Percentiles rank a stretch among this genome's conserved stretches.
phyloP scores from a whole-genome alignment of 176 grass and related monocot genomes.

The Rhynchospora breviuscula region DNA sequence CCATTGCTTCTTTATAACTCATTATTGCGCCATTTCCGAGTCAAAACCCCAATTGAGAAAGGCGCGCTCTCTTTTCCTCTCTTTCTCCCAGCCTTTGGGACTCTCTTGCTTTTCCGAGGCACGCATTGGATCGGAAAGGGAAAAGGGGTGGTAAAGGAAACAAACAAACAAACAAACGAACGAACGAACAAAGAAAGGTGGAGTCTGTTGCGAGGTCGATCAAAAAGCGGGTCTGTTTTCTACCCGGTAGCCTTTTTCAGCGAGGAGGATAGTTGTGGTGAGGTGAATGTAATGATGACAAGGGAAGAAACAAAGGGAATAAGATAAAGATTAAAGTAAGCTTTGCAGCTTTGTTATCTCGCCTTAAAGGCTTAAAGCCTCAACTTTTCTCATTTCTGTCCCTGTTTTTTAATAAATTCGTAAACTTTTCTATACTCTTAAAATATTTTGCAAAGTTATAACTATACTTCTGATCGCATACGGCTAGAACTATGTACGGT shows the following conservation, averaged over 20 bases:
- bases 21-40: slow-evolving; percentile 1
- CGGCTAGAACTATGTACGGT: neutral
- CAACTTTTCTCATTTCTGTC: neutral
- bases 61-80: neutral
- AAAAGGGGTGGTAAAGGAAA: neutral
- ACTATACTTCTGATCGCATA: neutral
- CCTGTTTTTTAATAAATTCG: neutral
- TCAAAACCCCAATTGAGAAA: slow-evolving; percentile 2
- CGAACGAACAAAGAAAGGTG: slow-evolving; percentile 7
- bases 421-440: neutral
- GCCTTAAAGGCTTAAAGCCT: neutral
- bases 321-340: slow-evolving; percentile 21
- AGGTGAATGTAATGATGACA: slow-evolving; percentile 34
- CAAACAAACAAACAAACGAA: neutral
- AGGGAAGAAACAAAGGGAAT: slow-evolving; percentile 68
- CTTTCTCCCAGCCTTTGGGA: neutral
- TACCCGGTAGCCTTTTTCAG: slow-evolving; percentile 20
- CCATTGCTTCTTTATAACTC: neutral
- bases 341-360: slow-evolving; percentile 14
- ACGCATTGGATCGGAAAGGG: neutral
- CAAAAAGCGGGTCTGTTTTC: slow-evolving; percentile 21
- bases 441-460: neutral
- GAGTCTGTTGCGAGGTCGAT: neutral
- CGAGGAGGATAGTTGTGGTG: neutral
- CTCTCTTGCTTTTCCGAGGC: slow-evolving; percentile 1